Base-by-base conservation (phyloP, 2,329 filamentous ascomycete species). In the Zopfia rhizophila region DNA sequence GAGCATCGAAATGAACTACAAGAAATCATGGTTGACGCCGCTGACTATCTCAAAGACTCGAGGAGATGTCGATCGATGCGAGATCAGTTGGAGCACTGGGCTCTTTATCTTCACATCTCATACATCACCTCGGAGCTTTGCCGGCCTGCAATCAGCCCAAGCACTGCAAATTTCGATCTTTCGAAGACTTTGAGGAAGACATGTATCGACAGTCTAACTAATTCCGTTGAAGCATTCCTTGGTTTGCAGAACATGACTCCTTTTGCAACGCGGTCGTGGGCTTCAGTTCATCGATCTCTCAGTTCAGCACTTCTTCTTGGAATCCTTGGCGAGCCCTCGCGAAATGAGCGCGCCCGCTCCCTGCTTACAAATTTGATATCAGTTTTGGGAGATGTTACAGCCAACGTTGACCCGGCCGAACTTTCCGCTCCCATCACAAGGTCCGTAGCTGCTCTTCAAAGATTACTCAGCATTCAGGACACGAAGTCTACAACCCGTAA, bases 71-170 rank as follows among this genome's bases (percentile, higher is more conserved):
- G 69, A 6, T 74, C 75, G 0, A 73, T 75, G 52, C 68, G 72
- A 30, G 78, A 86, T 51, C 82, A 83, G 50, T 67, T 86, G 2
- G 81, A 86, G 61, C 79, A 84, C 49, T 81, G 83, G 66, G 82
- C 80, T 0, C 63, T 86, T 4, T 84, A 84, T 57, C 69, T 86
- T 3, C 83, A 86, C 60, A 80, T 81, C 14, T 84, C 82, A 6
- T 86, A 86, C 63, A 79, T 84, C 47, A 79, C 79, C 16, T 85
- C 83, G 4, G 83, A 86, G 66, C 78, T 86, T 22, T 85, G 81
- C 60, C 78, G 83, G 22, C 82, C 83, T 23, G 80, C 82, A 17
- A 77, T 86, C 58, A 84, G 82, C 57, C 75, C 79, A 7, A 71
- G 74, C 30, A 73, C 72, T 7, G 75, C 78, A 27, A 65, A 67